Percentiles rank a stretch among this genome's conserved stretches.
Evolutionary conservation across 2,329 filamentous ascomycete genomes (phyloP).

Genomic region (Paramyrothecium roridum): DNA sequence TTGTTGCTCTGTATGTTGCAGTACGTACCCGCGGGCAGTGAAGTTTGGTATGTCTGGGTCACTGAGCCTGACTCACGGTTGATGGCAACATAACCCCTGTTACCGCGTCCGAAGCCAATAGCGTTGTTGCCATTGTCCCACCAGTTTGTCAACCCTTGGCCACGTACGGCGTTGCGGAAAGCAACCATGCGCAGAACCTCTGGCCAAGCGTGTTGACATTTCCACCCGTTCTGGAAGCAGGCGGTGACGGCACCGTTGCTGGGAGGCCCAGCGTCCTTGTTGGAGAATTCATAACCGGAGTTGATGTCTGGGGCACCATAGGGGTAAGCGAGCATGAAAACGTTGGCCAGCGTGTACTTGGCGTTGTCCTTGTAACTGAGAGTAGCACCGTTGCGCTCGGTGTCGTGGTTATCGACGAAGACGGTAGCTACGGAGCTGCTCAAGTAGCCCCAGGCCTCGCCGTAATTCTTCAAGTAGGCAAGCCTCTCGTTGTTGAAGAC

Average conservation of each 20-base stretch:
- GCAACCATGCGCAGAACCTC: not conserved
- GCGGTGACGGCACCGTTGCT: not conserved
- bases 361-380: not conserved
- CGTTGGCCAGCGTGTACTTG: not conserved
- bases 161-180: not conserved
- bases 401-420: conserved; percentile 1
- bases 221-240: not conserved
- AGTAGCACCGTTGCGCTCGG: not conserved
- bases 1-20: not conserved
- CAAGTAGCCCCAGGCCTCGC: not conserved
- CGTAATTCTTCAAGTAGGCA: not conserved
- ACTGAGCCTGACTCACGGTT: not conserved
- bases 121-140: not conserved
- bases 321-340: not conserved
- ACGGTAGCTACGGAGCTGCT: not conserved
- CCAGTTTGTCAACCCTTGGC: not conserved
- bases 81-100: not conserved
- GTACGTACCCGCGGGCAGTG: not conserved
- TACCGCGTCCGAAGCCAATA: not conserved
- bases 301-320: conserved; percentile 1
- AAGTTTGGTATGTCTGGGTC: not conserved
- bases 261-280: not conserved
- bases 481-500: not conserved
- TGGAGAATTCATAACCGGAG: not conserved
- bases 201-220: not conserved